Base-by-base conservation (phyloP, 495 filamentous ascomycete species). In the Hypoxylon cercidicola region DNA sequence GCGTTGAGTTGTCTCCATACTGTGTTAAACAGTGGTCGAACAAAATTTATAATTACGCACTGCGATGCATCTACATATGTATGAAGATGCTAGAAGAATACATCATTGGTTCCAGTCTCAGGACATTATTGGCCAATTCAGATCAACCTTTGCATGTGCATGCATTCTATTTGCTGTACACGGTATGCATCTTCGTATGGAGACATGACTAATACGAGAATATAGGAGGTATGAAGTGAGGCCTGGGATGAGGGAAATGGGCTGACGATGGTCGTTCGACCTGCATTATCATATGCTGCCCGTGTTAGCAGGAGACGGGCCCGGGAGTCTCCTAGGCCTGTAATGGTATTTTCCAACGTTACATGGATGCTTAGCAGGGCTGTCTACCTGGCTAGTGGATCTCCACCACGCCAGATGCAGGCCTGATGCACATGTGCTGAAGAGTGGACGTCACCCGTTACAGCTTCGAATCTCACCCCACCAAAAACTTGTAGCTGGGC, bases 401-500 rank as follows among this genome's bases (percentile, higher is more conserved):
- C n/a, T 43, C 45, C 49, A 41, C 47, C 49, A 41, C 47, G 28
- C 47, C 47, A 50, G 47, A 34, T 16, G 9, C 28, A 28, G 34
- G 18, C 34, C n/a, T 21, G 28, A 40, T 37, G 55, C 55, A 54
- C 18, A 46, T 32, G 30, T 32, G 30, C 30, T 32, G 30, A 18
- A 15, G 9, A 49, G 46, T 18, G 47, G 41, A 62, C 60, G 60
- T 68, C 65, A 68, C 60, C 65, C 44, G 60, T 64, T 51, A 51
- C 0, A 19, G 59, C 55, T 54, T 68, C 59, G 13, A 43, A 68
- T 44, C 65, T 68, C 65, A 68, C 65, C 65, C 65, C 65, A 68
- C 65, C 60, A 64, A 63, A 32, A 7, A 32, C 30, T 7, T 32
- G 30, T 28, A 32, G 30, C 12, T 56, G 12, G 21, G 44, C 16